phyloP scores from a whole-genome alignment of 177 flowering plant genomes.

The Vitis hybrid region DNA sequence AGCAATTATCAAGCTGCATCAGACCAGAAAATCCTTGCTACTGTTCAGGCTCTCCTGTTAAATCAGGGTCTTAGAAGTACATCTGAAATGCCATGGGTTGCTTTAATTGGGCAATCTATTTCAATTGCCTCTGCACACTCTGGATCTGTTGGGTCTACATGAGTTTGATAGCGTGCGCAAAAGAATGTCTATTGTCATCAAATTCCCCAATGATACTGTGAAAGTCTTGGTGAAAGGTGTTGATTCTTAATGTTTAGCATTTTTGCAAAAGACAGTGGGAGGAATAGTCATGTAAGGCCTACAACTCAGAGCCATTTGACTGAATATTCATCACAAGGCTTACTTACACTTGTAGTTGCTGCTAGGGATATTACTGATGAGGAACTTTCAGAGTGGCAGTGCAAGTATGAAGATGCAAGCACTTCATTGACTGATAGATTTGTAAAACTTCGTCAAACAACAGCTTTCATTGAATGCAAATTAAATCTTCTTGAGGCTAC shows the following conservation, averaged over 20 bases:
- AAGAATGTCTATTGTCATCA: conserved; percentile 89
- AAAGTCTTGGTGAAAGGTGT: conserved; percentile 96
- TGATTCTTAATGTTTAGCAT: conserved; percentile 71
- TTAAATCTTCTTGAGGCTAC: conserved; percentile 81
- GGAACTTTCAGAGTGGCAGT: conserved; percentile 80
- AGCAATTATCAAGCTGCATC: no score
- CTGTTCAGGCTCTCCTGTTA: no score
- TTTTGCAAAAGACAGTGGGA: conserved; percentile 38
- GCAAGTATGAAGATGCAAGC: conserved; percentile 80
- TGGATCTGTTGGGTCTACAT: no score
- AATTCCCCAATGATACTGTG: conserved; percentile 69
- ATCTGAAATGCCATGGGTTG: no score
- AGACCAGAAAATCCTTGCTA: no score
- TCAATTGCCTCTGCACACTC: no score
- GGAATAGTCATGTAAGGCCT: conserved; percentile 26
- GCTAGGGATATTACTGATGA: conserved; percentile 62
- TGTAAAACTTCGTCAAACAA: conserved; percentile 72
- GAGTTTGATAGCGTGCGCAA: no score
- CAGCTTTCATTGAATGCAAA: conserved; percentile 67
- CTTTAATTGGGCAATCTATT: no score
- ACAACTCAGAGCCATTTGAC: conserved; percentile 61
- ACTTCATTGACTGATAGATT: conserved; percentile 80
- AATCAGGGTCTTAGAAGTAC: no score
- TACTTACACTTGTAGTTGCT: conserved; percentile 90
- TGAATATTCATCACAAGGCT: conserved; percentile 75